A percentile compares a stretch with the other conserved stretches of the same genome.
Evolutionary conservation across 805 yeast genomes (phyloP).

Genomic region (Yamadazyma takamatsuzukensis): DNA sequence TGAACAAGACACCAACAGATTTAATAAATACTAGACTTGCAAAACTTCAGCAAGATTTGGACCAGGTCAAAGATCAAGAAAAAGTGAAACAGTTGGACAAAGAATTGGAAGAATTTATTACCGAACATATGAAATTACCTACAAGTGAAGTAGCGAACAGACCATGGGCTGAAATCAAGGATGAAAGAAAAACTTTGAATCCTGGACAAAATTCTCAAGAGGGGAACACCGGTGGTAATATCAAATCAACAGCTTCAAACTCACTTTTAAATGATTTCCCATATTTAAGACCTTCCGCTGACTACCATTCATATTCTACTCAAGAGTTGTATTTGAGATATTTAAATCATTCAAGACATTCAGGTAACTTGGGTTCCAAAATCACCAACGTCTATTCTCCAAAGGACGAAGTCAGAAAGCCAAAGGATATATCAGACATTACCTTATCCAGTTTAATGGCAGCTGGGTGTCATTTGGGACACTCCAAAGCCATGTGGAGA

Average conservation of each 20-base stretch:
- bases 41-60: conserved; percentile 28
- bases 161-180: conserved; percentile 28
- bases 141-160: conserved; percentile 21
- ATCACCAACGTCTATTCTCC: conserved; percentile 67
- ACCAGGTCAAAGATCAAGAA: conserved; percentile 21
- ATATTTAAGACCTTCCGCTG: conserved; percentile 56
- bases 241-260: conserved; percentile 30
- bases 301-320: conserved; percentile 62
- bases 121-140: conserved; percentile 31
- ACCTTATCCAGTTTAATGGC: conserved; percentile 73
- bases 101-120: conserved; percentile 37
- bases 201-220: conserved; percentile 1
- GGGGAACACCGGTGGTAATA: conserved; percentile 9
- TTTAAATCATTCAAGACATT: conserved; percentile 52
- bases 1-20: conserved; percentile 32
- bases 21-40: conserved; percentile 26
- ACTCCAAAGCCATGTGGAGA: conserved; percentile 74
- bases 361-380: conserved; percentile 62
- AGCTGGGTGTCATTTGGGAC: conserved; percentile 94
- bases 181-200: conserved; percentile 4
- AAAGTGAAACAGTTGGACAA: conserved; percentile 39
- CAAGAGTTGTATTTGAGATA: conserved; percentile 79
- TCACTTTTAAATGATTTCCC: conserved; percentile 47
- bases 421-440: conserved; percentile 53
- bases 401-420: conserved; percentile 58